Evolutionary conservation across 2,329 filamentous ascomycete species (phyloP), one percentile per base, ranked within the genome.

Genomic region (Lachnellula arida): DNA sequence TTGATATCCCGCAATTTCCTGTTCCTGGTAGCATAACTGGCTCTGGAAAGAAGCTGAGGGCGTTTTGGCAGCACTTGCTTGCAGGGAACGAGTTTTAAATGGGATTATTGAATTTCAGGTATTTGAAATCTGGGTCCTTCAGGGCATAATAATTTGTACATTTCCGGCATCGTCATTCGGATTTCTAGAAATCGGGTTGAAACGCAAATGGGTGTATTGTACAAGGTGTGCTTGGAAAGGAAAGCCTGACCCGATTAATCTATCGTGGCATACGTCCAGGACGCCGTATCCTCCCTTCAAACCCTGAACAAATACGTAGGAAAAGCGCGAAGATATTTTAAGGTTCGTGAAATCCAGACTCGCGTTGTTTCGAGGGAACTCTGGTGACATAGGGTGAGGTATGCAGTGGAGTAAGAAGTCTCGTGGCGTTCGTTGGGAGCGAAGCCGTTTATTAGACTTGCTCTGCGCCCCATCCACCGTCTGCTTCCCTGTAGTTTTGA

Each of bases 321-420:
- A 46, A 28, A 28, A 46, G 11, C 22, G 44, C 44, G 19, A 6
- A n/a, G n/a, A 15, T 28, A 25, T 15, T 19, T 14, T 22, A 22
- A n/a, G 37, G 7, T 46, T 28, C 25, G 25, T 14, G 11, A 46
- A 28, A 46, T 11, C 19, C 19, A 28, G 25, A 28, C 25, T n/a
- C 4, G 44, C 12, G 23, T 46, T 15, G 19, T 25, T 9, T 14
- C 3, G 23, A 28, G 23, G 19, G 78, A 81, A 81, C 70, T 79
- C 11, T 14, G 11, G 5, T 32, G 46, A 14, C 37, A n/a, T 46
- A 17, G n/a, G 44, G 19, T 46, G 23, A 46, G 44, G 19, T 17
- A 15, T 46, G 5, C 14, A 15, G 44, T 42, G 19, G 40, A 9
- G 15, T 32, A 14, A 37, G 32, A 22, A n/a, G 42, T 43, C 11